These are phyloP conservation scores for Fraxinus anomala DNA, from an alignment of 257 asterid species.

Conservation along the genomic window DNA sequence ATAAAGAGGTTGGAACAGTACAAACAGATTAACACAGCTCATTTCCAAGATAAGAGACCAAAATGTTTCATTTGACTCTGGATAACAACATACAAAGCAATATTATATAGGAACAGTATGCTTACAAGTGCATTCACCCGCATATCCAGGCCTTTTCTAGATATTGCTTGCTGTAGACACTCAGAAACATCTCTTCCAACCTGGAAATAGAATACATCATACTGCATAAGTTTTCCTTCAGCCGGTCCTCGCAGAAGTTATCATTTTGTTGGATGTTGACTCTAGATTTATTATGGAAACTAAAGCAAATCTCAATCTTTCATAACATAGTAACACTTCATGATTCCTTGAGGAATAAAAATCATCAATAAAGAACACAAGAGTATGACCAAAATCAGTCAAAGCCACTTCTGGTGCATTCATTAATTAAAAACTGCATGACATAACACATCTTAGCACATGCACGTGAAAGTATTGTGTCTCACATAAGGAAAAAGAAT, in stretches of 20 bases:
- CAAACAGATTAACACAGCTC: conserved; percentile 1
- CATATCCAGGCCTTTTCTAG: conserved; percentile 2
- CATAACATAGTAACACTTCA: background rate
- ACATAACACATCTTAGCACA: background rate
- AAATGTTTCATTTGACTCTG: background rate
- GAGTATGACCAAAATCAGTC: background rate
- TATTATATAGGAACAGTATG: background rate
- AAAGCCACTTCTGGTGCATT: background rate
- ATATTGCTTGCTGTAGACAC: background rate
- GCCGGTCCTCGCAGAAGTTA: background rate
- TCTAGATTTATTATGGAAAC: background rate
- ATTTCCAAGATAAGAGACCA: background rate
- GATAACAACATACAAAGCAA: conserved; percentile 6
- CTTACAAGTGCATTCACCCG: conserved; percentile 79
- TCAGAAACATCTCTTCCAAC: conserved; percentile 42
- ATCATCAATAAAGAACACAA: background rate
- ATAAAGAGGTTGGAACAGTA: background rate
- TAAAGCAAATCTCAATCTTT: background rate
- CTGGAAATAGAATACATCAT: conserved; percentile 38
- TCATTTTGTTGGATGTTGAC: background rate
- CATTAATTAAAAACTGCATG: background rate
- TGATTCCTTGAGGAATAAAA: background rate
- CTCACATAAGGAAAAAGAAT: background rate
- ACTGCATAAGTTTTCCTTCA: conserved; percentile 19
- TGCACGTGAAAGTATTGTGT: background rate